Evolutionary conservation across 2,329 filamentous ascomycete species (phyloP).

Genomic region (Fusarium vanettenii): DNA sequence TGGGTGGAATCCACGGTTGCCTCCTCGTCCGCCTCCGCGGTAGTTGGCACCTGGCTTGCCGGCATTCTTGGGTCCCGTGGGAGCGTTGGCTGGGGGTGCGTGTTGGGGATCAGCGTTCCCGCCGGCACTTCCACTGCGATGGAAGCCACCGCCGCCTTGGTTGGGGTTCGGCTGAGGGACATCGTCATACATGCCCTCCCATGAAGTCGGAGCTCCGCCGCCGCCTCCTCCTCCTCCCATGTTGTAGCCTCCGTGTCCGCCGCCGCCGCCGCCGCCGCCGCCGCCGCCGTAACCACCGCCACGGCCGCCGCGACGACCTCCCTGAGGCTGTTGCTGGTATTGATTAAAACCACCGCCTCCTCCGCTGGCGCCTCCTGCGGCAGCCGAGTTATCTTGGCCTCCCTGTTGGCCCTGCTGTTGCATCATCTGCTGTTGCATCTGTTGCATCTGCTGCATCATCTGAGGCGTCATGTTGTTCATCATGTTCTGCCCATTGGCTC

Average conservation of each 20-base stretch:
- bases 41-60: constrained; percentile 93
- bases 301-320: constrained; percentile 46
- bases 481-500: constrained; percentile 52
- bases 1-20: constrained; percentile 81
- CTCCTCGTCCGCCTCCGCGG: constrained; percentile 85
- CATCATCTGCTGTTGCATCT: constrained; percentile 57
- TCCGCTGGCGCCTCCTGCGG: constrained; percentile 16
- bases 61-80: constrained; percentile 95
- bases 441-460: constrained; percentile 72
- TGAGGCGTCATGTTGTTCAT: constrained; percentile 59
- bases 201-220: constrained; percentile 79
- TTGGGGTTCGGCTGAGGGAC: constrained; percentile 82
- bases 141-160: constrained; percentile 53
- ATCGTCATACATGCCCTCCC: constrained; percentile 99
- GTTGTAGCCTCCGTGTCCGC: constrained; percentile 48
- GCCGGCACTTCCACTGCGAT: constrained; percentile 55
- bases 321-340: constrained; percentile 59
- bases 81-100: constrained; percentile 70
- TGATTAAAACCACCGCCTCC: constrained; percentile 49
- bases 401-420: constrained; percentile 52
- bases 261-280: constrained; percentile 44
- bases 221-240: constrained; percentile 51
- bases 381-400: constrained; percentile 44
- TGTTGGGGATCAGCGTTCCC: constrained; percentile 58
- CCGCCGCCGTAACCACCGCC: constrained; percentile 45